Percentiles rank a stretch among this genome's conserved stretches.
These are phyloP conservation scores for Claviceps monticola DNA, from an alignment of 2,329 filamentous ascomycete genomes.

Conservation along the genomic window DNA sequence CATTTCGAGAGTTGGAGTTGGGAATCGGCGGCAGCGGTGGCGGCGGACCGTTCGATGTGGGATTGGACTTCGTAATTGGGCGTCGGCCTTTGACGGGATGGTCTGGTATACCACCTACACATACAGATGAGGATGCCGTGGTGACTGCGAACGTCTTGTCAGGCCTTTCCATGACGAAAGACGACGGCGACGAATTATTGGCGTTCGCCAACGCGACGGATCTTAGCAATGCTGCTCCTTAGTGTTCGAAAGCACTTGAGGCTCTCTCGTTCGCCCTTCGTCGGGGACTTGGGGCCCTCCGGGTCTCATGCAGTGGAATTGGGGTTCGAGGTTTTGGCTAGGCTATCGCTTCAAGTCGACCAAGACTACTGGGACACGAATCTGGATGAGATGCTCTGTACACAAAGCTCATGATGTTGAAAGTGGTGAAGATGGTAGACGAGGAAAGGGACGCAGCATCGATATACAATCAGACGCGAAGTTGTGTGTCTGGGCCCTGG, in stretches of 20 bases:
- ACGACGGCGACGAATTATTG: slow-evolving; percentile 5
- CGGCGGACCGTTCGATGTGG: slow-evolving; percentile 26
- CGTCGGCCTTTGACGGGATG: slow-evolving; percentile 25
- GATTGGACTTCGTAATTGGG: slow-evolving; percentile 23
- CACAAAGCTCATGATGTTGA: slow-evolving; percentile 18
- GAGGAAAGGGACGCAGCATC: neutral
- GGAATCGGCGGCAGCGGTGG: slow-evolving; percentile 28
- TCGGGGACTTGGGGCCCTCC: slow-evolving; percentile 4
- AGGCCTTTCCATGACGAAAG: slow-evolving; percentile 20
- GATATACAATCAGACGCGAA: neutral
- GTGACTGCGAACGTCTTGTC: slow-evolving; percentile 17
- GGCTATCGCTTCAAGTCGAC: slow-evolving; percentile 14
- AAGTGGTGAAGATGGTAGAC: slow-evolving; percentile 3
- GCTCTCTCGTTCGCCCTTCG: slow-evolving; percentile 11
- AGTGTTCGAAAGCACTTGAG: slow-evolving; percentile 7
- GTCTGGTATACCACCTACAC: slow-evolving; percentile 25
- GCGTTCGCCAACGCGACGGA: slow-evolving; percentile 4
- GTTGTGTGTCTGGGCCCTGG: neutral
- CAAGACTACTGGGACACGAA: slow-evolving; percentile 17
- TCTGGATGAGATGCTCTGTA: slow-evolving; percentile 5
- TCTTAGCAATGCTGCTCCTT: slow-evolving; percentile 1
- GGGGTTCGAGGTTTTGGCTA: neutral
- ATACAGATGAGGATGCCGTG: slow-evolving; percentile 12
- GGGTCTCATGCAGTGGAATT: slow-evolving; percentile 8
- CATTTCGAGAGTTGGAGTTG: slow-evolving; percentile 33